A percentile compares a stretch with the other conserved stretches of the same genome.
phyloP scores from a whole-genome alignment of 495 filamentous ascomycete genomes.

The Penicillium ochrochloron region DNA sequence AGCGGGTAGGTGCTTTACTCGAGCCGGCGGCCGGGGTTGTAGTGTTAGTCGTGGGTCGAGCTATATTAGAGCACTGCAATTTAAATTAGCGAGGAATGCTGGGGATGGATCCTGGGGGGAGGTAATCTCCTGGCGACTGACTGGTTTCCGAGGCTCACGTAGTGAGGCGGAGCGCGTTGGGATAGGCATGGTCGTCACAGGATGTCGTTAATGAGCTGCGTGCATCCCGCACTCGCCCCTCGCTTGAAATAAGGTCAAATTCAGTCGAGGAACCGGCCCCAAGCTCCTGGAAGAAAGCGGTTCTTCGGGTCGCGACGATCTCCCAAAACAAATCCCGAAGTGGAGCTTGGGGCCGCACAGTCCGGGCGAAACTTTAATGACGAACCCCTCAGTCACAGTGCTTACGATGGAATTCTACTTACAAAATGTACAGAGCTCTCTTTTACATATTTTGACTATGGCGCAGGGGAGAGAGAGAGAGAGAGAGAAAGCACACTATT shows the following conservation, averaged over 20 bases:
- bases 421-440: too few species aligned
- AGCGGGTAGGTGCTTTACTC: slow-evolving; percentile 15
- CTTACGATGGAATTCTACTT: neutral
- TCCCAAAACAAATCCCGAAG: slow-evolving; percentile 10
- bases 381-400: neutral
- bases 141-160: slow-evolving; percentile 46
- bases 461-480: neutral
- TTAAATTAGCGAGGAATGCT: slow-evolving; percentile 25
- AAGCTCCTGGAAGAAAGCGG: slow-evolving; percentile 8
- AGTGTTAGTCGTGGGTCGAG: slow-evolving; percentile 32
- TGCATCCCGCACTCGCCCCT: neutral
- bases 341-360: slow-evolving; percentile 6
- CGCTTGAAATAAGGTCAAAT: neutral
- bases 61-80: slow-evolving; percentile 34
- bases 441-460: neutral
- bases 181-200: slow-evolving; percentile 41
- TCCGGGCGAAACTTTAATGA: slow-evolving; percentile 4
- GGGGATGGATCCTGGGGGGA: slow-evolving; percentile 14
- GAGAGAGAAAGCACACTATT: neutral
- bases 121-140: slow-evolving; percentile 28
- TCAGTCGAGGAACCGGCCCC: neutral
- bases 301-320: slow-evolving; percentile 16
- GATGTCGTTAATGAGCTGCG: neutral
- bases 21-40: slow-evolving; percentile 17
- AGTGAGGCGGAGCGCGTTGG: slow-evolving; percentile 45